These are phyloP conservation scores for Myxozyma sirexii DNA, from an alignment of 805 yeast genomes.

Conservation along the genomic window DNA sequence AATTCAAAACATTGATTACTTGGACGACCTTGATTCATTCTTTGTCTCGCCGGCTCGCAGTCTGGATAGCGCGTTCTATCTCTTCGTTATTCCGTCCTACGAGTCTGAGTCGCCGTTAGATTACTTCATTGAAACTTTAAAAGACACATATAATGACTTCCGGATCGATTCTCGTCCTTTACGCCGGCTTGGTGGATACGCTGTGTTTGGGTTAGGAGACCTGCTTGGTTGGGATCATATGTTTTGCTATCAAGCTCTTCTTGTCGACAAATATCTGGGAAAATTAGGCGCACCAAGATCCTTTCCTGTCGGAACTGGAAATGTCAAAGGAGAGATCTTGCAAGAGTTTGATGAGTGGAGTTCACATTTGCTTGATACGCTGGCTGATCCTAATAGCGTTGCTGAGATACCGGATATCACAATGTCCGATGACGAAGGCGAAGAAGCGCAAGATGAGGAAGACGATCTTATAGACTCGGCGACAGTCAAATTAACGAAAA, in stretches of 20 bases:
- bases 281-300: constrained; percentile 84
- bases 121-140: constrained; percentile 75
- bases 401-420: constrained; percentile 63
- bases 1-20: constrained; percentile 69
- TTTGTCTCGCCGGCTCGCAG: constrained; percentile 61
- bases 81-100: constrained; percentile 83
- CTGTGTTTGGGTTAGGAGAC: constrained; percentile 88
- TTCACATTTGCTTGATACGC: constrained; percentile 57
- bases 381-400: constrained; percentile 60
- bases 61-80: constrained; percentile 50
- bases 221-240: constrained; percentile 80
- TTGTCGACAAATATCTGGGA: constrained; percentile 73
- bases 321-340: constrained; percentile 62
- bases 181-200: constrained; percentile 68
- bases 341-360: constrained; percentile 73
- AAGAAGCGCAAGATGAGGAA: constrained; percentile 45
- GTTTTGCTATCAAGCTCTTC: constrained; percentile 82
- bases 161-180: constrained; percentile 83
- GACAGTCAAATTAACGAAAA: constrained; percentile 29
- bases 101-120: constrained; percentile 93
- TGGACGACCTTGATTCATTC: constrained; percentile 81
- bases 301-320: constrained; percentile 80
- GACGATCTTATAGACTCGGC: constrained; percentile 24
- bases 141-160: constrained; percentile 82
- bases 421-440: constrained; percentile 56